These are phyloP conservation scores for Yarrowia porcina DNA, from an alignment of 805 yeast species.

Conservation along the genomic window DNA sequence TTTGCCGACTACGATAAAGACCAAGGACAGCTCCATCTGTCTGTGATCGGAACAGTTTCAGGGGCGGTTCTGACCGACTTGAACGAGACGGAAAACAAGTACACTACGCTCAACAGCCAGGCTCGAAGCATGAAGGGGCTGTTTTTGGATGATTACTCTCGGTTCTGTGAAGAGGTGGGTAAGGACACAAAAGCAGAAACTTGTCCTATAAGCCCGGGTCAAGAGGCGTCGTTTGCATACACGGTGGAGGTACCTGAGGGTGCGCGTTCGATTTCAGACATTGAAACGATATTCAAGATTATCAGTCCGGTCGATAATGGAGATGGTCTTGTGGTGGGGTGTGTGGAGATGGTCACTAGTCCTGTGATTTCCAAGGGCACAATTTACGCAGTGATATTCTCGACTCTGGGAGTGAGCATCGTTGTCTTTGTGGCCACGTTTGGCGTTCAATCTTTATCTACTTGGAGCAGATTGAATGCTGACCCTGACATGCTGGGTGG, in stretches of 20 bases:
- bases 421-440: constrained; percentile 29
- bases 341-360: constrained; percentile 48
- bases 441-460: background rate
- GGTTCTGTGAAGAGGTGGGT: constrained; percentile 33
- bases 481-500: background rate
- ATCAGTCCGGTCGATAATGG: constrained; percentile 33
- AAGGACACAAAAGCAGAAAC: background rate
- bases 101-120: constrained; percentile 33
- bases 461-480: background rate
- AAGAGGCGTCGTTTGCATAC: constrained; percentile 28
- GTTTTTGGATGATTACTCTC: constrained; percentile 29
- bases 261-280: constrained; percentile 29
- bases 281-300: background rate
- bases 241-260: constrained; percentile 28
- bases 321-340: constrained; percentile 43
- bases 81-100: constrained; percentile 31
- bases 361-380: constrained; percentile 46
- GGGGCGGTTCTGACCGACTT: constrained; percentile 29
- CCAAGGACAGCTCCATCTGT: constrained; percentile 5
- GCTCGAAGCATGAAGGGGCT: background rate
- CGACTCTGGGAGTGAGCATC: constrained; percentile 44
- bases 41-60: constrained; percentile 28
- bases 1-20: background rate
- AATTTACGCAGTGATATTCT: constrained; percentile 41
- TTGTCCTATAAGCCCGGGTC: constrained; percentile 35